phyloP scores from a whole-genome alignment of 2,329 filamentous ascomycete genomes.

The Pyrenochaeta sp. region DNA sequence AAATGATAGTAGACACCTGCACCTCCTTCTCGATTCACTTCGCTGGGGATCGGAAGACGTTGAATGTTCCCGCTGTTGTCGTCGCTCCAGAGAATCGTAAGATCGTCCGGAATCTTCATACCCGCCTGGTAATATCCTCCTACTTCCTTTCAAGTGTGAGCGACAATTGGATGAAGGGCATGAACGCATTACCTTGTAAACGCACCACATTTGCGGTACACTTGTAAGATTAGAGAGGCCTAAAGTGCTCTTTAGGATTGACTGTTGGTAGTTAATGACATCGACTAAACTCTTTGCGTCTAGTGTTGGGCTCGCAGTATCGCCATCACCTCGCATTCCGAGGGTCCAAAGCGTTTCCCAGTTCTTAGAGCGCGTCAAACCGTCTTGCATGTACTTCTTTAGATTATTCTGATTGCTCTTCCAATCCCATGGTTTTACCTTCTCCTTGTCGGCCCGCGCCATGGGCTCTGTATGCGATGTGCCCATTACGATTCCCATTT shows the following conservation, averaged over 20 bases:
- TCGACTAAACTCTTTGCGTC: constrained; percentile 5
- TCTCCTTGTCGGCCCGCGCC: constrained; percentile 25
- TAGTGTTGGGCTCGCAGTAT: constrained; percentile 12
- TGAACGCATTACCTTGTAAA: constrained; percentile 48
- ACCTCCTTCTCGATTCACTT: constrained; percentile 9
- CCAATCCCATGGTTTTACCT: constrained; percentile 12
- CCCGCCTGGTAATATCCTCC: constrained; percentile 18
- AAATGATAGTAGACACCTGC: constrained; percentile 21
- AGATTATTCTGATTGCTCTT: constrained; percentile 16
- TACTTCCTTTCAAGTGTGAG: constrained; percentile 19
- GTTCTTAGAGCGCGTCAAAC: background rate
- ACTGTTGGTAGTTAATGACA: constrained; percentile 55
- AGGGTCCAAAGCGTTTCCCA: constrained; percentile 15
- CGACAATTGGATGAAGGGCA: constrained; percentile 57
- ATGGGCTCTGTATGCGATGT: constrained; percentile 32
- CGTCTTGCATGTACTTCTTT: constrained; percentile 8
- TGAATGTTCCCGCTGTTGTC: constrained; percentile 22
- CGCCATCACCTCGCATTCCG: constrained; percentile 18
- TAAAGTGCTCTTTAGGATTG: constrained; percentile 64
- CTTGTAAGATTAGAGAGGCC: constrained; percentile 55
- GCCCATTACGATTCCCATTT: constrained; percentile 26
- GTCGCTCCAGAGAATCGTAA: constrained; percentile 19
- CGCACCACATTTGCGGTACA: constrained; percentile 67
- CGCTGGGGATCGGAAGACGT: constrained; percentile 7
- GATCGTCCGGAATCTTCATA: constrained; percentile 12